Evolutionary conservation across 2,329 filamentous ascomycete genomes (phyloP).

Genomic region (Monosporascus sp.): DNA sequence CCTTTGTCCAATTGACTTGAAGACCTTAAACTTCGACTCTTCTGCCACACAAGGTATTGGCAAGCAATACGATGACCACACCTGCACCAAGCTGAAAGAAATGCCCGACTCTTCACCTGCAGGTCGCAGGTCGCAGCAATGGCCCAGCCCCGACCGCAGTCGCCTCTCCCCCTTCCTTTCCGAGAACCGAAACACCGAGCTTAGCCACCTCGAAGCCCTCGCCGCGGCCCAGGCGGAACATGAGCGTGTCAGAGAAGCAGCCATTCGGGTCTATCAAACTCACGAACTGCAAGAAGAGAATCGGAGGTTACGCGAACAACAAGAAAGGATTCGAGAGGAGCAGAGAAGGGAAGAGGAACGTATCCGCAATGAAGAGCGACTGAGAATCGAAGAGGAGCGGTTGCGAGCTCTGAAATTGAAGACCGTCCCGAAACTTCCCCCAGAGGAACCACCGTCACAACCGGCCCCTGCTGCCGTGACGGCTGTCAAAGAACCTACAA

Average conservation of each 20-base stretch:
- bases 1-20: no score
- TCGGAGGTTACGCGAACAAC: constrained; percentile 23
- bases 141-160: constrained; percentile 36
- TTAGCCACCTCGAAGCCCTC: constrained; percentile 60
- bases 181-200: constrained; percentile 56
- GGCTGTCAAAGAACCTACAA: not conserved
- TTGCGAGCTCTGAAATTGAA: constrained; percentile 43
- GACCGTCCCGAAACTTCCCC: constrained; percentile 37
- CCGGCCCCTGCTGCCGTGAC: constrained; percentile 7
- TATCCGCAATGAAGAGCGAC: constrained; percentile 36
- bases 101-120: constrained; percentile 42
- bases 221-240: constrained; percentile 62
- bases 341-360: constrained; percentile 43
- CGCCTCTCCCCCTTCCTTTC: constrained; percentile 57
- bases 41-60: no score
- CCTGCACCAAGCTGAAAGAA: constrained; percentile 6
- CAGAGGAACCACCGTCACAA: constrained; percentile 15
- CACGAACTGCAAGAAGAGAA: constrained; percentile 40
- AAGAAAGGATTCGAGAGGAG: constrained; percentile 36
- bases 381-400: constrained; percentile 42
- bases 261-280: constrained; percentile 42
- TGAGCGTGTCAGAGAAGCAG: constrained; percentile 53
- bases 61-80: no score
- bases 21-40: no score
- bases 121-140: constrained; percentile 29